Base-by-base conservation (phyloP, 1,284 basidiomycete species). In the Trichosporon sp. region DNA sequence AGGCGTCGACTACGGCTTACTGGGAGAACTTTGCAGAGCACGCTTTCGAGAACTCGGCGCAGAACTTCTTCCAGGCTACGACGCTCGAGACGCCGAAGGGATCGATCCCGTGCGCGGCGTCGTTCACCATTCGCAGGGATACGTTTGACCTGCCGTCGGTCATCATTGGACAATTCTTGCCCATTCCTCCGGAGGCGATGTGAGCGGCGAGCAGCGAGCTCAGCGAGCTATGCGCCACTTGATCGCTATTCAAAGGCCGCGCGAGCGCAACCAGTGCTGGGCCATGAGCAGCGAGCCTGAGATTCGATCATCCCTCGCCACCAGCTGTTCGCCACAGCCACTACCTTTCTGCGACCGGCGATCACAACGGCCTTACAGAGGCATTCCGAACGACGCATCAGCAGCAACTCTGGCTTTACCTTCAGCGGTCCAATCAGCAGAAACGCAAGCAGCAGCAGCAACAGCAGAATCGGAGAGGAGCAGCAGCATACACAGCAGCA, bases 11-110 rank as follows among this genome's bases (percentile, higher is more conserved):
- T 27, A 91, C 96, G 61, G 89, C 93, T 75, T 96, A 95, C 80
- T 96, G 91, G 89, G 94, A 96, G 80, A 92, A 91, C 78, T 96
- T 95, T 77, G 91, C 91, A 23, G 87, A 88, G 61, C 92, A 95
- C 79, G 94, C 94, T 5, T 97, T 97, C 71, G 93, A 96, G 80
- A 95, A 93, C 80, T 93, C 92, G 60, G 92, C 92, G 34, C 91
- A 92, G 80, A 90, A 91, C n/a, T 91, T 96, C 62, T 94, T 92
- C 80, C 90, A 91, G 69, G 89, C 93, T 73, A 93, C 91, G 67
- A 89, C 92, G 31, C 80, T 97, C 10, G 63, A 65, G 59, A 63
- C 33, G 54, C 62, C 52, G 33, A 61, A 65, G 56, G 56, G 65
- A 8, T 61, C 31, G 23, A 89, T 58, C 88, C 92, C 65, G 89